Conservation (phyloP, 2,329 filamentous ascomycete genomes). For the Colletotrichum tofieldiae region DNA sequence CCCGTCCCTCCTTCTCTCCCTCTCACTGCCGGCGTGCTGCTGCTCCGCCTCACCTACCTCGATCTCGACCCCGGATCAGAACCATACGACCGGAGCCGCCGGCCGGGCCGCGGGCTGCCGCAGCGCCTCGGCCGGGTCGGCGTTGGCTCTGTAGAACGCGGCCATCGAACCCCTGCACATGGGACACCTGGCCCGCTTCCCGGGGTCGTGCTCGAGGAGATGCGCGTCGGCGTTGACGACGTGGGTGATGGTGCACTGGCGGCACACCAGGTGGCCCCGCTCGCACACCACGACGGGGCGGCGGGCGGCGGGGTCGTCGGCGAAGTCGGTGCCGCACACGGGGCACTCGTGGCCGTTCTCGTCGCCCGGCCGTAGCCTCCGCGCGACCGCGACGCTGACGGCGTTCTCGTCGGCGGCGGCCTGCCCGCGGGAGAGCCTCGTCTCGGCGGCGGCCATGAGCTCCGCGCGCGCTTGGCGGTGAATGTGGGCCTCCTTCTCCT, state of each 20-base stretch:
- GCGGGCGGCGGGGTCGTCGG: constrained; percentile 4
- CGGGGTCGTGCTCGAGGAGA: constrained; percentile 10
- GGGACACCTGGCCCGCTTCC: constrained; percentile 1
- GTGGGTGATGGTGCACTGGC: constrained; percentile 1
- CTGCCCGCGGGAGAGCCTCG: background rate
- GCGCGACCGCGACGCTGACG: background rate
- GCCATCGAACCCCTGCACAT: constrained; percentile 8
- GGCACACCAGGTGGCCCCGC: constrained; percentile 8
- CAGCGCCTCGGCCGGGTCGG: constrained; percentile 4
- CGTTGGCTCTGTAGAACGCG: background rate
- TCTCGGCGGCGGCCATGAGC: constrained; percentile 7
- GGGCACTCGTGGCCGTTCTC: background rate
- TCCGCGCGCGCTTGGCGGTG: background rate
- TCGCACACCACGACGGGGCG: constrained; percentile 18
- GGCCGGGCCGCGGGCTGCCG: background rate
- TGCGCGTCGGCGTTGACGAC: background rate
- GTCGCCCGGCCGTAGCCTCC: background rate
- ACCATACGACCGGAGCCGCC: background rate
- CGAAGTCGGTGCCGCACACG: constrained; percentile 4
- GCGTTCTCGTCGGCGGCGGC: background rate
- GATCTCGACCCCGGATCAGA: background rate
- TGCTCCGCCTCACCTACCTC: background rate
- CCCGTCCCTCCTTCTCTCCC: too few relatives aligned
- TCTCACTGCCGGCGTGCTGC: too few relatives aligned
- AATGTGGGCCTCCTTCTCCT: background rate